A percentile compares a stretch with the other conserved stretches of the same genome.
phyloP scores from a whole-genome alignment of 2,329 filamentous ascomycete species.

The Trichoderma koningiopsis region DNA sequence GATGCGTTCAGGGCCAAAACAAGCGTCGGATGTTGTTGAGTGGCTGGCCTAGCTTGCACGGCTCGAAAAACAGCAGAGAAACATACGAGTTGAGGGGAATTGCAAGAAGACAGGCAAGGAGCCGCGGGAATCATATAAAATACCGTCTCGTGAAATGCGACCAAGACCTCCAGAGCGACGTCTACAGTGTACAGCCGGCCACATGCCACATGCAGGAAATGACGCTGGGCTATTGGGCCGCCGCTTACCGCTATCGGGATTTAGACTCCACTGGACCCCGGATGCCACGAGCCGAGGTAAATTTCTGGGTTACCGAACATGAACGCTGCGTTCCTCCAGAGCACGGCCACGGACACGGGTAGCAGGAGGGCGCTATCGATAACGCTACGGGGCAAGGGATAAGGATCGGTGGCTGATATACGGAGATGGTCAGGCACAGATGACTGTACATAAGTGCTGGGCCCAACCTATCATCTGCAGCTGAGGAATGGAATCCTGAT shows the following conservation, averaged over 20 bases:
- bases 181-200: neutral
- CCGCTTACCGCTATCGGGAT: constrained; percentile 12
- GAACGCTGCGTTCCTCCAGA: neutral
- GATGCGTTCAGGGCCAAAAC: neutral
- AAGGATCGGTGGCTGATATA: neutral
- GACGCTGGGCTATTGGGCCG: constrained; percentile 9
- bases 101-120: constrained; percentile 3
- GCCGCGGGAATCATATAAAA: constrained; percentile 11
- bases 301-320: neutral
- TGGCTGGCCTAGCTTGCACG: neutral
- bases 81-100: neutral
- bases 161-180: neutral
- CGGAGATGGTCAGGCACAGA: neutral
- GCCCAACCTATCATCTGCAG: neutral
- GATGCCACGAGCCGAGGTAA: constrained; percentile 24
- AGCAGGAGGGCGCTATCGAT: constrained; percentile 4
- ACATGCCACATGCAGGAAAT: constrained; percentile 23
- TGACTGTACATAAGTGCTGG: neutral
- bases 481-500: neutral
- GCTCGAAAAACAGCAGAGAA: neutral
- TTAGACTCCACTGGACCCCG: constrained; percentile 19
- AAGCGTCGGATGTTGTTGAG: neutral
- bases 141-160: constrained; percentile 3
- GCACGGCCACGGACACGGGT: neutral
- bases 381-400: constrained; percentile 20